Percentiles rank a stretch among this genome's conserved stretches.
Conservation (phyloP, 495 filamentous ascomycete species). For the Oleoguttula mirabilis region DNA sequence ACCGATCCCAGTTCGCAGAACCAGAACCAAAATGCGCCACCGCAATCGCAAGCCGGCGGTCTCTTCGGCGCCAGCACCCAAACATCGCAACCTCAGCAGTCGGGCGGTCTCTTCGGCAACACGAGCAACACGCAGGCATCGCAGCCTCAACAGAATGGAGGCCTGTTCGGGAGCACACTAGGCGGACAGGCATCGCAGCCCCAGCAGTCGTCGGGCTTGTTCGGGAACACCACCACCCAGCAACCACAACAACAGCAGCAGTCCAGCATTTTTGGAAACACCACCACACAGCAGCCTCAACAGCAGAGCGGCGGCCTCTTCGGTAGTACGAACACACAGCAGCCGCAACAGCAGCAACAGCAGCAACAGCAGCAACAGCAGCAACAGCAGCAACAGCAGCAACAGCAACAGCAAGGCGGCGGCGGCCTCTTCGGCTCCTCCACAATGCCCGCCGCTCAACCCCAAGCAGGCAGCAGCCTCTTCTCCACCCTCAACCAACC, state of each 20-base stretch:
- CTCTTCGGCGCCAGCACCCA: constrained; percentile 14
- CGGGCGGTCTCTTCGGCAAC: constrained; percentile 16
- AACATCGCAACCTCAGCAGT: constrained; percentile 9
- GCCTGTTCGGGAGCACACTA: too few relatives aligned
- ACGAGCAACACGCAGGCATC: too few relatives aligned
- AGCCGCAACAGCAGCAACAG: constrained; percentile 8
- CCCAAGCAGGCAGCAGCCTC: constrained; percentile 2
- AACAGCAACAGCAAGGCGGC: constrained; percentile 2
- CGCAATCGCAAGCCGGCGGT: constrained; percentile 3
- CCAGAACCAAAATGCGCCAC: background rate
- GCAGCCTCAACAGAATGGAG: too few relatives aligned
- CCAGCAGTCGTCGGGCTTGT: too few relatives aligned
- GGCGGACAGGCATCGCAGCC: constrained; percentile 25
- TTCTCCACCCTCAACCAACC: background rate
- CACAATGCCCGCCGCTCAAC: background rate
- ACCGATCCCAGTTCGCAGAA: constrained; percentile 4
- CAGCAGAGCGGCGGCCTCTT: constrained; percentile 26
- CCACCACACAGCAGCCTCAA: constrained; percentile 3
- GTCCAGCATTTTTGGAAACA: constrained; percentile 33
- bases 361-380: constrained; percentile 9
- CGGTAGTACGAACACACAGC: background rate
- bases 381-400: constrained; percentile 10
- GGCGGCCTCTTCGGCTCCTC: background rate
- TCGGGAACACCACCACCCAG: too few relatives aligned
- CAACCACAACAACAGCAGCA: too few relatives aligned